A percentile compares a stretch with the other conserved stretches of the same genome.
phyloP scores from a whole-genome alignment of 768 basidiomycete species.

The Ephemerocybe angulata region DNA sequence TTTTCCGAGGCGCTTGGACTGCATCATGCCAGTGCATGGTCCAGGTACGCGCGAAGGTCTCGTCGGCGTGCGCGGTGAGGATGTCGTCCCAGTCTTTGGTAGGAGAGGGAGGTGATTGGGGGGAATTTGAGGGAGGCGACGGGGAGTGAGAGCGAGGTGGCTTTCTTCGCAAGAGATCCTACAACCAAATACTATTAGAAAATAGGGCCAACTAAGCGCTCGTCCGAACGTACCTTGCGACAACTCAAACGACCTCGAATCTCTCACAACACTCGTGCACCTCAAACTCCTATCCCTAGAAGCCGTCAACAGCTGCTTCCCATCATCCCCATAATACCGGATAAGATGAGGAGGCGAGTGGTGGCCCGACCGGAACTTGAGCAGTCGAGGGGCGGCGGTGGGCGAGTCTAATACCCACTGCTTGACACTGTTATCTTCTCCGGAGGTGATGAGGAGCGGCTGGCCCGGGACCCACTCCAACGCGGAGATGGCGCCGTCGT shows the following conservation, averaged over 20 bases:
- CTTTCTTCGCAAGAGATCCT: slow-evolving; percentile 59
- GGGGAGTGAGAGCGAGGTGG: slow-evolving; percentile 72
- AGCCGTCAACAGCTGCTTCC: slow-evolving; percentile 88
- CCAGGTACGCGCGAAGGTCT: slow-evolving; percentile 84
- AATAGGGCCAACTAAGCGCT: no score
- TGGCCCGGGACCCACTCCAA: slow-evolving; percentile 94
- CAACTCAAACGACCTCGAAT: slow-evolving; percentile 91
- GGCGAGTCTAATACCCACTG: slow-evolving; percentile 99
- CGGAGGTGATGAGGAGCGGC: slow-evolving; percentile 83
- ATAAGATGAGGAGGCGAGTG: slow-evolving; percentile 88
- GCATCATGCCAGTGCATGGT: no score
- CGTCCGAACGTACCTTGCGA: slow-evolving; percentile 96
- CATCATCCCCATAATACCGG: slow-evolving; percentile 95
- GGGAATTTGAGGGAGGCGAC: slow-evolving; percentile 82
- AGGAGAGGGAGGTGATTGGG: slow-evolving; percentile 71
- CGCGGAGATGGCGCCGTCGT: slow-evolving; percentile 79
- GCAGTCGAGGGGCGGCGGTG: slow-evolving; percentile 74
- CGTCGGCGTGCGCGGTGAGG: slow-evolving; percentile 83
- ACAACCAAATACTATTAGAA: no score
- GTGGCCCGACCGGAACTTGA: slow-evolving; percentile 93
- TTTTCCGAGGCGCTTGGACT: slow-evolving; percentile 77
- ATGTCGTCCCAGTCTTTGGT: slow-evolving; percentile 98
- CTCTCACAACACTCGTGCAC: slow-evolving; percentile 89
- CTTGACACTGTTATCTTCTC: slow-evolving; percentile 96
- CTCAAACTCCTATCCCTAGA: slow-evolving; percentile 87